Evolutionary conservation across 495 filamentous ascomycete genomes (phyloP).

Genomic region (Cercophora scortea): DNA sequence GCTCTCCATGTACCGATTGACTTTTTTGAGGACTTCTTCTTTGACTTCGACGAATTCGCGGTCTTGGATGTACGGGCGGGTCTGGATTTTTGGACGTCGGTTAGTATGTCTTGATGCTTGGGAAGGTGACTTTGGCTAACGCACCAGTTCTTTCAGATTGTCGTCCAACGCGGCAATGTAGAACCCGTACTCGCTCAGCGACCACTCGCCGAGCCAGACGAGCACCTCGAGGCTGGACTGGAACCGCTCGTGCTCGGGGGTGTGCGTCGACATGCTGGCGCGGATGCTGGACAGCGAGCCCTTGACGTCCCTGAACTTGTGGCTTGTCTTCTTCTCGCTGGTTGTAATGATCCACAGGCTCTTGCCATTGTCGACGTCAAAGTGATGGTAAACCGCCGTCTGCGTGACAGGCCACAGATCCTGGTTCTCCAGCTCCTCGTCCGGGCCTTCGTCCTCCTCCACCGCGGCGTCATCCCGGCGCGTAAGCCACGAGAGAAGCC

Average conservation of each 20-base stretch:
- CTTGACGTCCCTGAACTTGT: not conserved
- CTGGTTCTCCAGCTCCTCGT: not conserved
- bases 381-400: slow-evolving; percentile 5
- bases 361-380: slow-evolving; percentile 5
- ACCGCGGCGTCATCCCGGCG: no score
- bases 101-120: not conserved
- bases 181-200: slow-evolving; percentile 1
- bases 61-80: no score
- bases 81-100: no score
- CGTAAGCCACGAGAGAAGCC: not conserved
- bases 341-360: slow-evolving; percentile 5
- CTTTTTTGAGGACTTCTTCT: not conserved
- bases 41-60: no score
- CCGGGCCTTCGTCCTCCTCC: not conserved
- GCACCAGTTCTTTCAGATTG: not conserved
- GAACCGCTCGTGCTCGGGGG: not conserved
- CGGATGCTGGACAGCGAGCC: not conserved
- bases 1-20: slow-evolving; percentile 3
- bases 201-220: slow-evolving; percentile 2
- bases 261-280: not conserved
- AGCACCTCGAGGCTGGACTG: not conserved
- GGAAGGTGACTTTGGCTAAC: not conserved
- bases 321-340: not conserved
- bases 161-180: slow-evolving; percentile 3
- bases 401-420: not conserved